Evolutionary conservation across 2,329 filamentous ascomycete species (phyloP).

Genomic region (Rhytidhysteron rufulum): DNA sequence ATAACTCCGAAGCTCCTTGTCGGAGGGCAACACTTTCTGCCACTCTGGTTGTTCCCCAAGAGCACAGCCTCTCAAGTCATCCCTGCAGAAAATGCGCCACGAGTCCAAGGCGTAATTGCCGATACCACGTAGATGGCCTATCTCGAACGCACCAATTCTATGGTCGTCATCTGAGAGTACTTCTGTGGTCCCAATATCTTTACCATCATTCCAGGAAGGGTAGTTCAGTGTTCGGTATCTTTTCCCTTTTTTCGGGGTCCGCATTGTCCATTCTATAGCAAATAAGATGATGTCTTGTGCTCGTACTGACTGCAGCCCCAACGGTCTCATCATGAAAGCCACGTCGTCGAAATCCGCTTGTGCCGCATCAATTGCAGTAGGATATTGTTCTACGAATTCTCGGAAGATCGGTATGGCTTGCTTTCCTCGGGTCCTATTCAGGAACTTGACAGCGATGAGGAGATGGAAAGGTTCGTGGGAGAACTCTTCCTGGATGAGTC

Average conservation of each 20-base stretch:
- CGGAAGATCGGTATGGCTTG: constrained; percentile 71
- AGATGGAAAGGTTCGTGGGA: constrained; percentile 71
- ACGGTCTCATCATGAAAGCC: background rate
- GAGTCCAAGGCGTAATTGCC: constrained; percentile 79
- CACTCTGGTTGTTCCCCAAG: constrained; percentile 72
- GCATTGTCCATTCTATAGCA: constrained; percentile 62
- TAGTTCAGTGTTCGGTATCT: constrained; percentile 51
- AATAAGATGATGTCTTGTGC: constrained; percentile 65
- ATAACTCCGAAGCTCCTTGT: constrained; percentile 81
- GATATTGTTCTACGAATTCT: constrained; percentile 62
- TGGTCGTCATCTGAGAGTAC: constrained; percentile 32
- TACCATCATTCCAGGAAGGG: constrained; percentile 3
- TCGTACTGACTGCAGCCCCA: constrained; percentile 35
- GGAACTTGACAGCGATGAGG: constrained; percentile 73
- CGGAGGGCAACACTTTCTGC: constrained; percentile 74
- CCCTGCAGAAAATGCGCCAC: constrained; percentile 88
- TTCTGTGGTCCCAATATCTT: constrained; percentile 42
- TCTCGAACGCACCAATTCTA: constrained; percentile 64
- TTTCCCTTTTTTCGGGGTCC: constrained; percentile 56
- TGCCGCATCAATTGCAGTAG: constrained; percentile 59
- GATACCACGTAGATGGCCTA: constrained; percentile 71
- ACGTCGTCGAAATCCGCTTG: constrained; percentile 7
- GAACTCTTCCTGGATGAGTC: constrained; percentile 76
- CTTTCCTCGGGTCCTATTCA: constrained; percentile 71
- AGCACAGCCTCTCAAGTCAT: constrained; percentile 63